Evolutionary conservation across 805 yeast genomes (phyloP), one percentile per base, ranked within the genome.

Genomic region (Candida xyloterini): DNA sequence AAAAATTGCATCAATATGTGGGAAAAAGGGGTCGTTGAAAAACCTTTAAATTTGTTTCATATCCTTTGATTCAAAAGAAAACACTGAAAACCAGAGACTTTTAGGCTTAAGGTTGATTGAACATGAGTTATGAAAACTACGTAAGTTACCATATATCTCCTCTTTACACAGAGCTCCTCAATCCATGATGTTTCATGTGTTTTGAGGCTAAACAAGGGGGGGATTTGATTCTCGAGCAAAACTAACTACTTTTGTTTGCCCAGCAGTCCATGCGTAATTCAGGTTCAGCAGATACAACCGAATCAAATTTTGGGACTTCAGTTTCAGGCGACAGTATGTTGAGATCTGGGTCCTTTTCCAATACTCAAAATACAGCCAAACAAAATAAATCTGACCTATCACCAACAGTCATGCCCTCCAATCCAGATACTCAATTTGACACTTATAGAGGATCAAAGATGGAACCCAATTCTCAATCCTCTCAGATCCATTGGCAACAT

Each of bases 231-330:
- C n/a, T 27, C 14, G 29, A 37, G 11, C 33, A 14, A 27, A 11
- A 24, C 43, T 38, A 38, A 38, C 38, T 18, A 11, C 10, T 33
- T 18, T 11, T 25, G 28, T 31, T 22, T n/a, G 21, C 4, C 14
- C 27, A 33, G 15, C 29, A 47, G 50, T 38, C 48, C 22, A 30
- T 44, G 8, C 42, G 43, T 11, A 42, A 43, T 15, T 36, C 53
- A 7, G 53, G 46, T 15, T 46, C 53, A 20, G 47, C 47, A 30
- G 53, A 50, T 26, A 50, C 53, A 10, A 43, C 50, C 2, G 50
- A 47, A 32, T 50, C 53, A 9, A 50, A 50, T 33, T 47, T 46
- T 39, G 50, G 50, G 3, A 50, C 53, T 11, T 46, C 51, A 8
- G 43, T 38, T 7, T 50, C 51, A 3, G 50, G 50, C 7, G 53